These are phyloP conservation scores for Paspalum notatum DNA, from an alignment of 176 grass and related monocot genomes.

Conservation along the genomic window DNA sequence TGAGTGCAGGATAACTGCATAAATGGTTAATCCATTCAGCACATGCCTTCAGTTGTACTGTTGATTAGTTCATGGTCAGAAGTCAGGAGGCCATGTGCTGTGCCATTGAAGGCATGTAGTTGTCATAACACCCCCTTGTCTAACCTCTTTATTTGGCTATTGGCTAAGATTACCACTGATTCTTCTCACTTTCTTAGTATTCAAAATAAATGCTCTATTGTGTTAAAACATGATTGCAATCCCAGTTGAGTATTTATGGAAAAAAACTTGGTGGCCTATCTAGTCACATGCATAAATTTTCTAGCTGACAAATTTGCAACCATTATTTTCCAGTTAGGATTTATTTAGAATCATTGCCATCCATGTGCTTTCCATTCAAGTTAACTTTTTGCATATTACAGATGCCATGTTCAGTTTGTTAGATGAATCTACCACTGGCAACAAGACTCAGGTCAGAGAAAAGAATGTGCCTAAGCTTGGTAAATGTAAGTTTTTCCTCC, in stretches of 20 bases:
- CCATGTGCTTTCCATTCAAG: constrained; percentile 23
- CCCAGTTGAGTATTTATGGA: not conserved
- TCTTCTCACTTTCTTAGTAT: not conserved
- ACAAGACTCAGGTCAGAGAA: constrained; percentile 31
- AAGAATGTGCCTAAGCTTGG: constrained; percentile 41
- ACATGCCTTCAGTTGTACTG: not conserved
- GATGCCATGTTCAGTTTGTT: constrained; percentile 26
- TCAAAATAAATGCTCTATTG: not conserved
- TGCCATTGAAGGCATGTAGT: constrained; percentile 17
- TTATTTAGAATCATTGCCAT: constrained; percentile 22
- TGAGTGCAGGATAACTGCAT: constrained; percentile 9
- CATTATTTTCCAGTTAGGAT: not conserved
- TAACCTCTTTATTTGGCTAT: constrained; percentile 25
- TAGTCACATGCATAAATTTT: not conserved
- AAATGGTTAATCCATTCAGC: constrained; percentile 16
- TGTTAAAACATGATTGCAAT: not conserved
- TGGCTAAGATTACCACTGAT: not conserved
- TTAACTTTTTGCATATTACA: constrained; percentile 38
- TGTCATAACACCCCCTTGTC: not conserved
- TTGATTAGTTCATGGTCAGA: constrained; percentile 21
- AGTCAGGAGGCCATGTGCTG: not conserved
- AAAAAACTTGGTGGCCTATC: not conserved
- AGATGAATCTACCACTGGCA: constrained; percentile 17
- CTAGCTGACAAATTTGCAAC: not conserved
- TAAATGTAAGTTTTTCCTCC: constrained; percentile 46